These are phyloP conservation scores for Cynanchum wilfordii DNA, from an alignment of 257 asterid species.

Conservation along the genomic window DNA sequence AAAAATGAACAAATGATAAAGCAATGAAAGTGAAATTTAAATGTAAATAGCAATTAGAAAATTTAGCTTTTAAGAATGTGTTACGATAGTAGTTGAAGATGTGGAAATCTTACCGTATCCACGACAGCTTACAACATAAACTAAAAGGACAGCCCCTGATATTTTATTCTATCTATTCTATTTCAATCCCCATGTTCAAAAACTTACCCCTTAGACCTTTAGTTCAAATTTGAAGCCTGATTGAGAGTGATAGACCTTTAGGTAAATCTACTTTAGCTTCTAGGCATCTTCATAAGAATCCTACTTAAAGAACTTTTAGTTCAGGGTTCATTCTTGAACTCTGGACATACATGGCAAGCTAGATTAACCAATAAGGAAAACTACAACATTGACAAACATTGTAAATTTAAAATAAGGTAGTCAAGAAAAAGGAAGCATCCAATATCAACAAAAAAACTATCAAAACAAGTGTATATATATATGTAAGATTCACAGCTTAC, in stretches of 20 bases:
- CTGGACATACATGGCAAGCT: neutral
- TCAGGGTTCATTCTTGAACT: neutral
- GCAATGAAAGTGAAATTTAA: too few species aligned
- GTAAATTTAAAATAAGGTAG: neutral
- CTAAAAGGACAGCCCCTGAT: neutral
- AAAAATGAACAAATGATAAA: neutral
- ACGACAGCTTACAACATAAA: neutral
- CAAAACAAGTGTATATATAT: neutral
- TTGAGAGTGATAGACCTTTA: neutral
- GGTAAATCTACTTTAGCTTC: neutral
- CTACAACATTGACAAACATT: neutral
- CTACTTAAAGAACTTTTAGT: neutral
- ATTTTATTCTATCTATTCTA: neutral
- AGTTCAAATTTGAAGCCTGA: neutral
- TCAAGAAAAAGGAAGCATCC: neutral
- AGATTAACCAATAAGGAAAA: neutral
- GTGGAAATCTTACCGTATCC: neutral
- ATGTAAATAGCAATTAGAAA: slow-evolving; percentile 3
- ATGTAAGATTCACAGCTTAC: slow-evolving; percentile 23
- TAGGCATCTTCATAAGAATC: neutral
- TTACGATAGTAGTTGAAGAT: neutral
- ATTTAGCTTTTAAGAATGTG: neutral
- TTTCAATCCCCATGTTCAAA: neutral
- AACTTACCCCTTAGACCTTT: neutral
- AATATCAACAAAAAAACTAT: neutral